Percentiles rank a stretch among this genome's conserved stretches.
phyloP scores from a whole-genome alignment of 2,329 filamentous ascomycete genomes.

The Chaetomium olivaceum region DNA sequence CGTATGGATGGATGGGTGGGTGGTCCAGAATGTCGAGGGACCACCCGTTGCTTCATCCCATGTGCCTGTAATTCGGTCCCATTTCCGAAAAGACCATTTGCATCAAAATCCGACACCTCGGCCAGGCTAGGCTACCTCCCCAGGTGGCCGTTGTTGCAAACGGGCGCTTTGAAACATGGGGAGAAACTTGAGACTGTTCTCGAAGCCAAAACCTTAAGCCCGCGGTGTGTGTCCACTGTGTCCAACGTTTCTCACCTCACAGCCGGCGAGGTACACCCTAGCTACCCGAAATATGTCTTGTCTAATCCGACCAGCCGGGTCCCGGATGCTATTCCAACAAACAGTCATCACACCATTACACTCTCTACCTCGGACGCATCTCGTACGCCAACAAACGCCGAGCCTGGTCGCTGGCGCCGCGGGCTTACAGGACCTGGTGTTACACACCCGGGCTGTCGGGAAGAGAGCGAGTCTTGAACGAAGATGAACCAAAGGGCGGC shows the following conservation, averaged over 20 bases:
- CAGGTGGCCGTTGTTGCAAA: background rate
- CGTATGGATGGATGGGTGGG: background rate
- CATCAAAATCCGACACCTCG: background rate
- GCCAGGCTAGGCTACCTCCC: too few relatives aligned
- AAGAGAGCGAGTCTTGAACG: background rate
- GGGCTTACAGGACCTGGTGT: background rate
- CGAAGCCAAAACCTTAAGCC: conserved; percentile 2
- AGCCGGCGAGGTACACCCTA: background rate
- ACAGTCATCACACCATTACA: background rate
- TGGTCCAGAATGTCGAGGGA: background rate
- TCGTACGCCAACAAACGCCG: background rate
- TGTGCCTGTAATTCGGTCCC: conserved; percentile 12
- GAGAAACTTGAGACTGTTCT: conserved; percentile 7
- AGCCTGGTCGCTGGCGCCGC: background rate
- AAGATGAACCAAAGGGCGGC: background rate
- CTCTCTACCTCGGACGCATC: background rate
- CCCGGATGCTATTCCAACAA: background rate
- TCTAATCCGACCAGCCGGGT: background rate
- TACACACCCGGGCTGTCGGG: background rate
- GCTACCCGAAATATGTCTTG: background rate
- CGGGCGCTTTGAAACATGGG: conserved; percentile 12
- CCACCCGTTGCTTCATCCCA: conserved; percentile 10
- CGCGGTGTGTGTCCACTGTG: background rate
- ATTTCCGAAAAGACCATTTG: background rate
- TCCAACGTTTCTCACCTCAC: conserved; percentile 10